These are phyloP conservation scores for Hanseniaspora pseudoguilliermondii DNA, from an alignment of 805 yeast genomes.

Conservation along the genomic window DNA sequence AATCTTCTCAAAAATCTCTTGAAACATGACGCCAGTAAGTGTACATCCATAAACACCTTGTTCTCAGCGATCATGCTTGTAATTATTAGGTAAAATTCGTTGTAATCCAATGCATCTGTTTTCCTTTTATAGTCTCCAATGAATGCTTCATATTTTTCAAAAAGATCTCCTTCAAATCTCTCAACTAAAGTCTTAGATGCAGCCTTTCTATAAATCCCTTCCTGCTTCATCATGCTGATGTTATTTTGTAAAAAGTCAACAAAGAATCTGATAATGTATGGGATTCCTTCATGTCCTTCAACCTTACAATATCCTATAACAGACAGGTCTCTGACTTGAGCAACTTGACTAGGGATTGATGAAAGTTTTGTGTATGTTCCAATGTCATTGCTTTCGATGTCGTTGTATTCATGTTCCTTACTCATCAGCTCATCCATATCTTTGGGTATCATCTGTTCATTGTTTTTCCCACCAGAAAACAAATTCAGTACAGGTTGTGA, in stretches of 20 bases:
- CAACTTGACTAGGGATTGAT: neutral
- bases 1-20: slow-evolving; percentile 76
- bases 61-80: slow-evolving; percentile 16
- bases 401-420: neutral
- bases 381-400: neutral
- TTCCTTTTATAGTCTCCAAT: slow-evolving; percentile 24
- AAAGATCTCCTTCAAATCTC: slow-evolving; percentile 21
- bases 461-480: neutral
- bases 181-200: slow-evolving; percentile 52
- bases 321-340: slow-evolving; percentile 26
- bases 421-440: neutral
- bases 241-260: slow-evolving; percentile 62
- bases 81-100: neutral
- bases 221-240: slow-evolving; percentile 48
- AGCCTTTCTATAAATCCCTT: slow-evolving; percentile 83
- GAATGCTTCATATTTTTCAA: slow-evolving; percentile 19
- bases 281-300: slow-evolving; percentile 49
- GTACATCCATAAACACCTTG: slow-evolving; percentile 51
- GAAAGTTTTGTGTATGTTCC: neutral
- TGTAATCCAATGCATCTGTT: neutral
- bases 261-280: slow-evolving; percentile 60
- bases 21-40: slow-evolving; percentile 75
- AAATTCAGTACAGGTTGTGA: slow-evolving; percentile 4
- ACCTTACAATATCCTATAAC: slow-evolving; percentile 48
- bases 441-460: neutral